phyloP scores from a whole-genome alignment of 2,329 filamentous ascomycete species.

The Fusarium torreyae region DNA sequence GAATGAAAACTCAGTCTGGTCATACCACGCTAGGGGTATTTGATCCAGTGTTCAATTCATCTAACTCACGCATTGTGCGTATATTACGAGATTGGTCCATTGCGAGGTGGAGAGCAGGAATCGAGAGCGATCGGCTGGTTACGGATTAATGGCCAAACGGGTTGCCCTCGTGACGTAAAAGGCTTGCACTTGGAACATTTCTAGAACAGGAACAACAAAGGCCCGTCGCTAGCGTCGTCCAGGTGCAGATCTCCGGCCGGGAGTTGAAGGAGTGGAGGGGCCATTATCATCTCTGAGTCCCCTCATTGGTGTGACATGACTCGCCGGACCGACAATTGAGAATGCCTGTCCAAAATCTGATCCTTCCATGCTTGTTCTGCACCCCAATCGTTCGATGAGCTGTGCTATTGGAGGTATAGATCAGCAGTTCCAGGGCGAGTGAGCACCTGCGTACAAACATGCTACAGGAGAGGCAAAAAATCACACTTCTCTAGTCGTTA shows the following conservation, averaged over 20 bases:
- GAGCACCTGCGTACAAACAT: conserved; percentile 16
- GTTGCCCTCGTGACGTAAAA: conserved; percentile 25
- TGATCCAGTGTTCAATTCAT: not conserved
- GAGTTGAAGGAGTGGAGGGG: conserved; percentile 3
- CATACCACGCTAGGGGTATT: conserved; percentile 5
- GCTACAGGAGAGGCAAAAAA: conserved; percentile 3
- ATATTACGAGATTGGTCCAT: not conserved
- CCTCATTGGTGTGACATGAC: conserved; percentile 15
- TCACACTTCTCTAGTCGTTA: not conserved
- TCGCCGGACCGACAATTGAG: conserved; percentile 23
- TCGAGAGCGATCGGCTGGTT: conserved; percentile 15
- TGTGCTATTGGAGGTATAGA: conserved; percentile 3
- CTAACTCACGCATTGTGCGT: not conserved
- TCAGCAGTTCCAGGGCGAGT: conserved; percentile 13
- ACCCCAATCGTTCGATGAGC: conserved; percentile 30
- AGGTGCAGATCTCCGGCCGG: conserved; percentile 23
- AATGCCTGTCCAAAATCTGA: not conserved
- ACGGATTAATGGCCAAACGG: conserved; percentile 1
- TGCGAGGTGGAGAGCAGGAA: conserved; percentile 3
- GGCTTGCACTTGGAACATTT: conserved; percentile 32
- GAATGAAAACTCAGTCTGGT: no score
- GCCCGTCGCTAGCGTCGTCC: conserved; percentile 8
- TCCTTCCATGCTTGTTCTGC: not conserved
- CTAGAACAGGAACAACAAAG: conserved; percentile 38
- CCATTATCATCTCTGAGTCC: not conserved